phyloP scores from a whole-genome alignment of 2,329 filamentous ascomycete genomes.

The Orbilia oligospora region DNA sequence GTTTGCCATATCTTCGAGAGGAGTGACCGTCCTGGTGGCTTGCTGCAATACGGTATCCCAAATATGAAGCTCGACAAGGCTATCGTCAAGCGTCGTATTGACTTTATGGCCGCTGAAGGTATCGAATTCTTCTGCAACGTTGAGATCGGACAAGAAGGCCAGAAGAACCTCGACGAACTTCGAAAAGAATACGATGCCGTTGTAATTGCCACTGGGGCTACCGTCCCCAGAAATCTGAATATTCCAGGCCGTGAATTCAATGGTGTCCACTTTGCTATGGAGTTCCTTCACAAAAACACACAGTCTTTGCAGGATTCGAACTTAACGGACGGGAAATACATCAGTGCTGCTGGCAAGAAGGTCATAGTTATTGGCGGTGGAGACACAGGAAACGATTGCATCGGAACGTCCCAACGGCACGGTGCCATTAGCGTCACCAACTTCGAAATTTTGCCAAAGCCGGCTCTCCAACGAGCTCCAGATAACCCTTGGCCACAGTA shows the following conservation, averaged over 20 bases:
- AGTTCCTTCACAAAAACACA: slow-evolving; percentile 97
- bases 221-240: slow-evolving; percentile 90
- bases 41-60: slow-evolving; percentile 93
- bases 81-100: slow-evolving; percentile 92
- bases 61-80: slow-evolving; percentile 99
- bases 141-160: slow-evolving; percentile 81
- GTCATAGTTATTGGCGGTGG: slow-evolving; percentile 97
- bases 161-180: slow-evolving; percentile 71
- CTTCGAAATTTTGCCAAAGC: slow-evolving; percentile 95
- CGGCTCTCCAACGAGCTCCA: slow-evolving; percentile 86
- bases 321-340: slow-evolving; percentile 85
- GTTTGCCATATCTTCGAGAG: slow-evolving; percentile 92
- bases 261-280: slow-evolving; percentile 94
- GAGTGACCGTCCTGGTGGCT: slow-evolving; percentile 87
- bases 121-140: slow-evolving; percentile 84
- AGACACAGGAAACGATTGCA: slow-evolving; percentile 98
- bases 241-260: slow-evolving; percentile 89
- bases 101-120: slow-evolving; percentile 93
- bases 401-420: slow-evolving; percentile 94
- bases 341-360: slow-evolving; percentile 94
- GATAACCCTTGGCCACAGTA: slow-evolving; percentile 99
- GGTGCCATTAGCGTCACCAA: slow-evolving; percentile 96
- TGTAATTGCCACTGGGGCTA: slow-evolving; percentile 91
- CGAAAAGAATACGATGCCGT: slow-evolving; percentile 84
- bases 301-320: slow-evolving; percentile 96